Evolutionary conservation across 345 rosid species (phyloP).

Genomic region (Gossypium arboreum): DNA sequence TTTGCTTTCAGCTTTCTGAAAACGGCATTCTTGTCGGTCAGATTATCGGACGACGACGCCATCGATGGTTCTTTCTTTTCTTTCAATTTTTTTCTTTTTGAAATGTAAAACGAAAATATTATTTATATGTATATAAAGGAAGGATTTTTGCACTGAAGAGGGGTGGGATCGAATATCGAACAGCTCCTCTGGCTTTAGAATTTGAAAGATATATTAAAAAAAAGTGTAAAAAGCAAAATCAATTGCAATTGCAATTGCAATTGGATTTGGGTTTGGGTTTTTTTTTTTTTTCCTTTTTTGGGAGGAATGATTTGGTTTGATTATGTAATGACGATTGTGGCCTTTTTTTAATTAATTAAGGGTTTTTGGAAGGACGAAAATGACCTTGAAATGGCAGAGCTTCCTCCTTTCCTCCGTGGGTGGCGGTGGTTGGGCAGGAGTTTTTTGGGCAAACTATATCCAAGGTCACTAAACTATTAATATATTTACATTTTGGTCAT

Average conservation of each 20-base stretch:
- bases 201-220: neutral
- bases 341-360: neutral
- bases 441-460: too few species aligned
- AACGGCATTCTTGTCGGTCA: constrained; percentile 62
- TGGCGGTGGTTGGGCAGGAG: neutral
- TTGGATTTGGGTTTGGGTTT: neutral
- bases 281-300: too few species aligned
- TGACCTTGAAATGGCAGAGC: constrained; percentile 12
- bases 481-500: too few species aligned
- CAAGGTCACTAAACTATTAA: too few species aligned
- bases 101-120: neutral
- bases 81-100: neutral
- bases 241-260: neutral
- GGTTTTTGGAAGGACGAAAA: constrained; percentile 12
- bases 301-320: too few species aligned
- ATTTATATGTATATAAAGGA: neutral
- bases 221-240: neutral
- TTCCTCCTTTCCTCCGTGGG: neutral
- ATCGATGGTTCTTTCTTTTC: constrained; percentile 20
- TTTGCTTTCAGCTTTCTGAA: constrained; percentile 88
- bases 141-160: constrained; percentile 24
- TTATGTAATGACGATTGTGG: neutral
- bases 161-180: constrained; percentile 17
- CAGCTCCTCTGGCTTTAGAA: constrained; percentile 24
- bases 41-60: constrained; percentile 71